A percentile compares a stretch with the other conserved stretches of the same genome.
phyloP scores from a whole-genome alignment of 495 filamentous ascomycete species.

The Tuber borchii region DNA sequence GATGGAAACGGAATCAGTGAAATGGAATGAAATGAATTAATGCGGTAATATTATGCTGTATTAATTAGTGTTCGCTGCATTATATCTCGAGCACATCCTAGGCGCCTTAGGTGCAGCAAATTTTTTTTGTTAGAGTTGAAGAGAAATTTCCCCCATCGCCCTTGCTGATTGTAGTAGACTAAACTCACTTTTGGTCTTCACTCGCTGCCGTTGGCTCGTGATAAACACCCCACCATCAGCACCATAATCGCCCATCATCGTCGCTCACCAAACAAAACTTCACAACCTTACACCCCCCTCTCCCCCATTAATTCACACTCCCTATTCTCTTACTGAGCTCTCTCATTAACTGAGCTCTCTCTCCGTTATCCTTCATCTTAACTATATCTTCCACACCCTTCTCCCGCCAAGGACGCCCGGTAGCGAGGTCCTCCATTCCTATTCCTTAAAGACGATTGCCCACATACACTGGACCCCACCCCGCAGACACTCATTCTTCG shows the following conservation, averaged over 20 bases:
- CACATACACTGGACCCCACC: too few species aligned
- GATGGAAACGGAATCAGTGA: background rate
- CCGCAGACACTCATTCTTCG: background rate
- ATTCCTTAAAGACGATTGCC: background rate
- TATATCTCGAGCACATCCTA: background rate
- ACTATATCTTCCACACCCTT: background rate
- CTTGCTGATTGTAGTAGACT: background rate
- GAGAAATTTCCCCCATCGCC: background rate
- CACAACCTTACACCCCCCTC: background rate
- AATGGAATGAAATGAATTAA: background rate
- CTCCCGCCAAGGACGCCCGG: background rate
- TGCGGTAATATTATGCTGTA: background rate
- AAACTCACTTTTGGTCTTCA: background rate
- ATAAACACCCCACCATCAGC: slow-evolving; percentile 1
- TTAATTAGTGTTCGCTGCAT: background rate
- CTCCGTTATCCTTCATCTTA: background rate
- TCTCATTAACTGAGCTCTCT: background rate
- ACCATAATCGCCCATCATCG: background rate
- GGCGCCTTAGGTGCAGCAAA: slow-evolving; percentile 5
- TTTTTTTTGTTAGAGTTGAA: background rate
- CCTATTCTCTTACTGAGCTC: background rate
- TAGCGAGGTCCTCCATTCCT: background rate
- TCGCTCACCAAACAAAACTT: background rate
- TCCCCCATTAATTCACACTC: background rate
- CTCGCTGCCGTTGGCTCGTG: background rate